These are phyloP conservation scores for Otatea glauca DNA, from an alignment of 176 grass and related monocot genomes.

Conservation along the genomic window DNA sequence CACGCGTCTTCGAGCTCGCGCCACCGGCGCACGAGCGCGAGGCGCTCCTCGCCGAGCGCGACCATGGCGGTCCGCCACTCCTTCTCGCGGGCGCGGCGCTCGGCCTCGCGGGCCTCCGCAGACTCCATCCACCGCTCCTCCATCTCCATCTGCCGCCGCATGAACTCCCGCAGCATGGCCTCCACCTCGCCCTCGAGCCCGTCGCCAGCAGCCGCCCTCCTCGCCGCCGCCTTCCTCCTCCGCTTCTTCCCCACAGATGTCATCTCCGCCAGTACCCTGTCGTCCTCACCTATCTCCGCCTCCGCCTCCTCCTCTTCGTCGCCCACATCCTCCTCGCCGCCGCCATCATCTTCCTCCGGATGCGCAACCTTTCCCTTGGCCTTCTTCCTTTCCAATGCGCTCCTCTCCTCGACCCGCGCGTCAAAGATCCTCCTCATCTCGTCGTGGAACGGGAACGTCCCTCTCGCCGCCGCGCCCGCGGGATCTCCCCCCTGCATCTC, in stretches of 20 bases:
- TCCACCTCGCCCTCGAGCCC: slow-evolving; percentile 60
- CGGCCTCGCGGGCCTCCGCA: slow-evolving; percentile 70
- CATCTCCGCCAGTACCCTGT: background rate
- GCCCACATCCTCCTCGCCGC: slow-evolving; percentile 41
- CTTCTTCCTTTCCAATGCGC: slow-evolving; percentile 58
- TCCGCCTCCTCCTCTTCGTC: slow-evolving; percentile 47
- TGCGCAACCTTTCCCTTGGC: slow-evolving; percentile 62
- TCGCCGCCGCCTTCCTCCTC: slow-evolving; percentile 17
- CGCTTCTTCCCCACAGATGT: slow-evolving; percentile 25
- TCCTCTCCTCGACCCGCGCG: slow-evolving; percentile 45
- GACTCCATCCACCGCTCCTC: slow-evolving; percentile 84
- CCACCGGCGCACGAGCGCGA: slow-evolving; percentile 68
- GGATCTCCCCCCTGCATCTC: background rate
- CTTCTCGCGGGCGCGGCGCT: slow-evolving; percentile 72
- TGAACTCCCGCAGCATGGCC: slow-evolving; percentile 75
- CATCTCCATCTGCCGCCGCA: slow-evolving; percentile 81
- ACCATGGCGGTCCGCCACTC: slow-evolving; percentile 82
- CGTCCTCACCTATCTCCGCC: slow-evolving; percentile 31
- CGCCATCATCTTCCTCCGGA: slow-evolving; percentile 41
- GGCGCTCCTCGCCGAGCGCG: slow-evolving; percentile 71
- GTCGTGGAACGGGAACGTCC: slow-evolving; percentile 82
- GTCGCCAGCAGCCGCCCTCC: background rate
- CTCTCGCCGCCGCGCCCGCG: background rate
- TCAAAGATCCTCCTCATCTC: slow-evolving; percentile 80
- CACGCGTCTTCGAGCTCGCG: slow-evolving; percentile 78